Evolutionary conservation across 805 yeast genomes (phyloP).

Genomic region (Metschnikowia anglica): DNA sequence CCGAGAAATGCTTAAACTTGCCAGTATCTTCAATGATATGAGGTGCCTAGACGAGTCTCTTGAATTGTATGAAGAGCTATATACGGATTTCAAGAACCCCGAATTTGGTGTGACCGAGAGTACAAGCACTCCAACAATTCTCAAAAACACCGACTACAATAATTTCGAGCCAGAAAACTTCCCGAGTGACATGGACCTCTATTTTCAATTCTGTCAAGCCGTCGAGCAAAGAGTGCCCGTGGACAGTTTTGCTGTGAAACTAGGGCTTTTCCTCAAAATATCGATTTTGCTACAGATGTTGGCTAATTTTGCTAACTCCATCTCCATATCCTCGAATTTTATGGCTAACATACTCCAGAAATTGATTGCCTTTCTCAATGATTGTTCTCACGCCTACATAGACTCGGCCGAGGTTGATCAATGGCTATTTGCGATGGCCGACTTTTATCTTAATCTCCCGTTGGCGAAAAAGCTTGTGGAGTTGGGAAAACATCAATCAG

Average conservation of each 20-base stretch:
- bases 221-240: constrained; percentile 10
- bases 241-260: constrained; percentile 11
- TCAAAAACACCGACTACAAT: constrained; percentile 3
- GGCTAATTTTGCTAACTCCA: constrained; percentile 35
- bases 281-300: constrained; percentile 37
- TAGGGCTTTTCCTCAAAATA: constrained; percentile 36
- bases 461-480: constrained; percentile 28
- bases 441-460: constrained; percentile 37
- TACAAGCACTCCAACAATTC: neutral
- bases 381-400: constrained; percentile 27
- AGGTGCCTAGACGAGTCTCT: constrained; percentile 61
- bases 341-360: constrained; percentile 40
- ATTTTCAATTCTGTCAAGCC: constrained; percentile 10
- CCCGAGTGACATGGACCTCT: constrained; percentile 6
- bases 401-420: constrained; percentile 29
- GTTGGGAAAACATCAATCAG: constrained; percentile 12
- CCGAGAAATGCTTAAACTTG: constrained; percentile 49
- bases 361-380: constrained; percentile 41
- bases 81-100: constrained; percentile 23
- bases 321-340: constrained; percentile 43
- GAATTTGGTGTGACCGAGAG: constrained; percentile 4
- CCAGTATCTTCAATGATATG: constrained; percentile 53
- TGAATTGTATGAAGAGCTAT: constrained; percentile 48
- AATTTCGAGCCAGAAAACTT: constrained; percentile 13
- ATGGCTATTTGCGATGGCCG: constrained; percentile 40